phyloP scores from a whole-genome alignment of 305 asterid genomes.

The Fraxinus sp. region DNA sequence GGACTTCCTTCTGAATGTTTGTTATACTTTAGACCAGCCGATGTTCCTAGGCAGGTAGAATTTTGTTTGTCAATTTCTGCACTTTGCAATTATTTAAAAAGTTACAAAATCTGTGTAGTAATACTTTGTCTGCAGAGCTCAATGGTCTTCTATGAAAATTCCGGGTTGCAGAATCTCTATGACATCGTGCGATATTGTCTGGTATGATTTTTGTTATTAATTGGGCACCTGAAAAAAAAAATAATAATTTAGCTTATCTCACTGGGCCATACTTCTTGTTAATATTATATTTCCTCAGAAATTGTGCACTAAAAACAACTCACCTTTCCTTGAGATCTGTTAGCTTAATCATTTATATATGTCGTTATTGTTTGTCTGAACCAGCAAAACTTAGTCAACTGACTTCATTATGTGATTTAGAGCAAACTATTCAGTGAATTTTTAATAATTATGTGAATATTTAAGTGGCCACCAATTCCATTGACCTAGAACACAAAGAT shows the following conservation, averaged over 20 bases:
- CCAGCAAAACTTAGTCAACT: not conserved
- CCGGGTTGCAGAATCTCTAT: conserved; percentile 89
- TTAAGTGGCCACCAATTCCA: not conserved
- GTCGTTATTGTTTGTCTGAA: not conserved
- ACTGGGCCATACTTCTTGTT: not conserved
- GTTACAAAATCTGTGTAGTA: conserved; percentile 19
- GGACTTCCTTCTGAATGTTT: conserved; percentile 98
- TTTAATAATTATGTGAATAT: not conserved
- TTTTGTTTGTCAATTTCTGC: conserved; percentile 12
- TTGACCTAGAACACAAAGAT: not conserved
- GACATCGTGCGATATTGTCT: conserved; percentile 77
- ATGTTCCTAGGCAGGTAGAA: conserved; percentile 87
- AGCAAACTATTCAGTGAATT: not conserved
- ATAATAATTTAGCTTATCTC: not conserved
- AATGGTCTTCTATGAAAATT: conserved; percentile 93
- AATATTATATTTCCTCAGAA: not conserved
- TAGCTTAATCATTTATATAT: not conserved
- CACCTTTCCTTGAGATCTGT: conserved; percentile 5
- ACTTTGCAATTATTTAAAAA: conserved; percentile 14
- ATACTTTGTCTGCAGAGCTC: conserved; percentile 70
- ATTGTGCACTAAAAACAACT: not conserved
- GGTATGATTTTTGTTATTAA: conserved; percentile 47
- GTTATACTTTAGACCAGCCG: conserved; percentile 88
- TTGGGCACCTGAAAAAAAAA: not conserved
- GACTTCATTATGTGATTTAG: not conserved